These are phyloP conservation scores for Saccharomycopsis microspora DNA, from an alignment of 805 yeast species.

Conservation along the genomic window DNA sequence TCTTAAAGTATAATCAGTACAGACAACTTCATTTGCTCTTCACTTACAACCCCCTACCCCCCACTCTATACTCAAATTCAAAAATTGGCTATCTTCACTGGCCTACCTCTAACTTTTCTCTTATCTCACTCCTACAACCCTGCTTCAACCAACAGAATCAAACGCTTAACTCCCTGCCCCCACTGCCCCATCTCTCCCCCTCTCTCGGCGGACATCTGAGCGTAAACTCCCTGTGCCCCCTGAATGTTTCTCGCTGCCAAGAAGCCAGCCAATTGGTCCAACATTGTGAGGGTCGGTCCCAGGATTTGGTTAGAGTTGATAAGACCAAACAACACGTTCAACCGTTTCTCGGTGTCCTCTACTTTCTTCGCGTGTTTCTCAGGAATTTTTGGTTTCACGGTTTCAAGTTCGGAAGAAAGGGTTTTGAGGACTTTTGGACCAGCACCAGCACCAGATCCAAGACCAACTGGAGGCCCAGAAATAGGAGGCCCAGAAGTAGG, in stretches of 20 bases:
- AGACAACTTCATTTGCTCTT: no score
- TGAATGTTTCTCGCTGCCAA: conserved; percentile 43
- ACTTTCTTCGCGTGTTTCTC: conserved; percentile 63
- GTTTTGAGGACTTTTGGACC: conserved; percentile 33
- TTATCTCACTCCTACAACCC: no score
- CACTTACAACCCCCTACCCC: no score
- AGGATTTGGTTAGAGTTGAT: conserved; percentile 60
- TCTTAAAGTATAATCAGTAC: no score
- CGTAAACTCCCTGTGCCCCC: conserved; percentile 44
- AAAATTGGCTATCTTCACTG: no score
- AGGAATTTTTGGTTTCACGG: conserved; percentile 65
- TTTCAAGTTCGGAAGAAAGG: conserved; percentile 42
- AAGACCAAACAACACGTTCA: conserved; percentile 65
- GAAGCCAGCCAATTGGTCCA: conserved; percentile 39
- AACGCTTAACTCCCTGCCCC: conserved; percentile 85
- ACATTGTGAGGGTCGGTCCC: conserved; percentile 38
- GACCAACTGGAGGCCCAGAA: no score
- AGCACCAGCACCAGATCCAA: no score
- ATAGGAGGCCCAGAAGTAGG: conserved; percentile 21
- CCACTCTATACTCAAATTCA: no score
- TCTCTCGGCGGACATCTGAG: conserved; percentile 50
- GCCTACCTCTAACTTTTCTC: no score
- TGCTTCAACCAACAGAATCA: conserved; percentile 63
- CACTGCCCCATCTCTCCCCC: conserved; percentile 78
- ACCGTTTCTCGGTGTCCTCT: conserved; percentile 71